A percentile compares a stretch with the other conserved stretches of the same genome.
phyloP scores from a whole-genome alignment of 2,329 filamentous ascomycete species.

The Tolypocladium album region DNA sequence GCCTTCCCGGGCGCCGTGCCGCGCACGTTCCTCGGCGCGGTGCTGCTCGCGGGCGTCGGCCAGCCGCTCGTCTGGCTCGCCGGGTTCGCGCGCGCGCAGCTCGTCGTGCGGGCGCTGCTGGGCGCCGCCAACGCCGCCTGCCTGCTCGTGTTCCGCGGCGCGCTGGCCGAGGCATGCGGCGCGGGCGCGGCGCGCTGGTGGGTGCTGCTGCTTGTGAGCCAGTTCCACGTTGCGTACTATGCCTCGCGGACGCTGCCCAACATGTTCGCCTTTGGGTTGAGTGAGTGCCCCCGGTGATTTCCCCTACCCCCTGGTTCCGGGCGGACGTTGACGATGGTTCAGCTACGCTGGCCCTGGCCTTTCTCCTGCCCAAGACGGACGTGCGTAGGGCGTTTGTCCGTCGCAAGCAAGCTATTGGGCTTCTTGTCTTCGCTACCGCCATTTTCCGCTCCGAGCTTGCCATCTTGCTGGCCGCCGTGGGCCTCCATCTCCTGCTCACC shows the following conservation, averaged over 20 bases:
- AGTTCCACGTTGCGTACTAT: constrained; percentile 93
- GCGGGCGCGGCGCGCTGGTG: constrained; percentile 65
- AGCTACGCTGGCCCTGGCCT: constrained; percentile 57
- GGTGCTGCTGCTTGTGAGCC: constrained; percentile 62
- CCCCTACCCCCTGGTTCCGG: not conserved
- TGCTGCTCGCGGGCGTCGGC: constrained; percentile 62
- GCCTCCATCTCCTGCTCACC: constrained; percentile 50
- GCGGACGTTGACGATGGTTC: not conserved
- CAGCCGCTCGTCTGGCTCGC: constrained; percentile 53
- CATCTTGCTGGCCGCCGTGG: constrained; percentile 61
- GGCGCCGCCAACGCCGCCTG: constrained; percentile 65
- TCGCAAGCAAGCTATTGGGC: constrained; percentile 54
- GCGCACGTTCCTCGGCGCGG: constrained; percentile 75
- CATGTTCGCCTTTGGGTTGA: constrained; percentile 87
- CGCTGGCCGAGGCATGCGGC: constrained; percentile 59
- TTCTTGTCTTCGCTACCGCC: constrained; percentile 70
- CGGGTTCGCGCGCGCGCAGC: constrained; percentile 43
- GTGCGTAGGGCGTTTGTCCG: constrained; percentile 24
- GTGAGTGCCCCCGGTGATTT: constrained; percentile 37
- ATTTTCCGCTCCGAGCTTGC: constrained; percentile 88
- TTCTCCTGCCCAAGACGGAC: constrained; percentile 24
- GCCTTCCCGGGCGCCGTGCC: constrained; percentile 86
- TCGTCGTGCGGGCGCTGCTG: constrained; percentile 63
- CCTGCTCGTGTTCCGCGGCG: constrained; percentile 54
- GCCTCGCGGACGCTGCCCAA: constrained; percentile 86